Base-by-base conservation (phyloP, 441 rosid species). In the Populus tomentosa region DNA sequence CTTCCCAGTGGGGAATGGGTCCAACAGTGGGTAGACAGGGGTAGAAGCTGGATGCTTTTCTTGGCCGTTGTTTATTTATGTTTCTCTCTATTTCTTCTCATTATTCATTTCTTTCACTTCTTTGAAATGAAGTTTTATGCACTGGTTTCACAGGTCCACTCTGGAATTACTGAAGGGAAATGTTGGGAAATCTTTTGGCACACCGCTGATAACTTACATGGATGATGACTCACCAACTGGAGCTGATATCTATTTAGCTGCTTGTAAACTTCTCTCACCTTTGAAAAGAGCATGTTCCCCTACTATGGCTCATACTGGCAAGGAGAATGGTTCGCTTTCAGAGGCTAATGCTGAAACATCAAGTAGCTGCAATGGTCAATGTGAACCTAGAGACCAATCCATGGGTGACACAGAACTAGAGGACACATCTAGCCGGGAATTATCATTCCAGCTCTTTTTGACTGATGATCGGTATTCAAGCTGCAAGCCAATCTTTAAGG, bases 181-280 rank as follows among this genome's bases (percentile, higher is more conserved):
- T 68, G 86, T 77, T 59, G 70, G 79, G 63, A 87, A 91, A 84
- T 77, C 76, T 77, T 91, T 88, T 74, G 98, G 98, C 80, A 78
- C 89, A 14, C 98, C 99, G 70, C 82, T 93, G 81, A 85, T 95
- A 78, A 85, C 92, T 59, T 86, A 83, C 78, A 80, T 92, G 79
- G 86, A 81, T 23, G 81, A 79, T 80, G 94, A 90, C 75, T 77
- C 82, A 14, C 84, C 83, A 75, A 86, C 79, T 71, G 91, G 92
- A 85, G 86, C 87, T 83, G 92, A 89, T 82, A 86, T 95, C 78
- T 87, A 85, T 73, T 62, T 65, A 66, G 84, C 92, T 62, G 88
- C 87, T 73, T 82, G 86, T 64, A 80, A 70, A 78, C 80, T 91
- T 79, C 81, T 94, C 76, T 85, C 83, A 71, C 97, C 97, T 77